Percentiles rank a stretch among this genome's conserved stretches.
These are phyloP conservation scores for Saksenaea vasiformis DNA, from an alignment of 371 early-diverging fungal genomes.

Conservation along the genomic window DNA sequence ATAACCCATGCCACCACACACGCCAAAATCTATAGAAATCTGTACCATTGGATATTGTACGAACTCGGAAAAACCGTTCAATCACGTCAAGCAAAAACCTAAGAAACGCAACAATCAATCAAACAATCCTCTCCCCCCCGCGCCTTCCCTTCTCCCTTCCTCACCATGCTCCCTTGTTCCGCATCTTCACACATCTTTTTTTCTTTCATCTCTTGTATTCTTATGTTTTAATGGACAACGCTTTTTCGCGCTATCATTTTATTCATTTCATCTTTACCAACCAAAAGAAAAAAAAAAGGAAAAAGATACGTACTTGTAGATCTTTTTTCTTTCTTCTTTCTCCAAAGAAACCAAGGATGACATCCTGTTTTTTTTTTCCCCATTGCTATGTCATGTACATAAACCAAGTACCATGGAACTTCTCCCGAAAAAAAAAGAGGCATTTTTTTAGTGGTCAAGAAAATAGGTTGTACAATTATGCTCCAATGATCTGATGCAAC, in stretches of 20 bases:
- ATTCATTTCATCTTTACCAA: background rate
- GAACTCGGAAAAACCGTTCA: conserved; percentile 24
- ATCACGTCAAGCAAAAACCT: background rate
- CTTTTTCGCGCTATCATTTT: background rate
- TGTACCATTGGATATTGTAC: conserved; percentile 27
- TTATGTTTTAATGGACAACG: background rate
- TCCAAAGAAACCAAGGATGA: background rate
- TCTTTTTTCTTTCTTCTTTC: too few species aligned
- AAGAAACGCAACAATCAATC: background rate
- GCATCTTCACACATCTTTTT: conserved; percentile 3
- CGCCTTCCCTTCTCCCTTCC: conserved; percentile 1
- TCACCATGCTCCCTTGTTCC: too few species aligned
- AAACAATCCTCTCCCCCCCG: background rate
- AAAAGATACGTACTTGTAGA: too few species aligned
- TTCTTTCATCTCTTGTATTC: conserved; percentile 4
- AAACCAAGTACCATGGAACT: background rate
- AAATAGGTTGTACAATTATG: too few species aligned
- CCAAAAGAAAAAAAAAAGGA: too few species aligned
- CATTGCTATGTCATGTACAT: background rate
- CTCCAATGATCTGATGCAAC: too few species aligned
- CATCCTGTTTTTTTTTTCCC: background rate
- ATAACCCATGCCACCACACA: conserved; percentile 9
- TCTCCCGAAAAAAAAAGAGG: background rate
- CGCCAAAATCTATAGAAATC: conserved; percentile 20
- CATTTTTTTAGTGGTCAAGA: too few species aligned